Evolutionary conservation across 1,284 basidiomycete species (phyloP), one percentile per base, ranked within the genome.

Genomic region (Ceratobasidium sp.): DNA sequence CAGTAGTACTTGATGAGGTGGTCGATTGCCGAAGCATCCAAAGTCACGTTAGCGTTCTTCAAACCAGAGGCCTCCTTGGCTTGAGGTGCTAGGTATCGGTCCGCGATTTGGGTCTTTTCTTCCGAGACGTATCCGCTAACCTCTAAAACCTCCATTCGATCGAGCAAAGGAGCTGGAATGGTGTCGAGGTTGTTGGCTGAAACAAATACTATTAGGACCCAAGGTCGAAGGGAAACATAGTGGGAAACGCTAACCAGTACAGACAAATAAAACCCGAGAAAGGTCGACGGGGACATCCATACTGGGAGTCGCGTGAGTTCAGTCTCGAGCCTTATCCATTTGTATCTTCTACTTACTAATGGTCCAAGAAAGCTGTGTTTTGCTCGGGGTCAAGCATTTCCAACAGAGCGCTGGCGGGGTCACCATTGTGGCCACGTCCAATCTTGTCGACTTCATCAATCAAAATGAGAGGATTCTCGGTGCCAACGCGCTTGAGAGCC

Each of bases 361-460:
- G 96, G 80, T 98, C 97, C 77, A 98, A 84, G 87, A 98, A 99
- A 30, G 91, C 92, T 28, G 90, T 91, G 81, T 99, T 99, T 84
- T 99, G 97, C 81, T 99, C 97, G 0, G 97, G 97, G 81, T 99
- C 97, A 63, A 99, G 85, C 95, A 98, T 98, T 83, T 99, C 97
- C 54, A 99, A 84, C 66, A 99, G 82, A 0, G 97, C 97, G 76
- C 94, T 96, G 0, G 94, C 89, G 3, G 98, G 98, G 81, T 99
- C 98, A 1, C 97, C 97, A 78, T 98, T 98, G 80, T 94, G 91
- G 0, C 96, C 94, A 28, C 94, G 87, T n/a, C 95, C 95, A 75
- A 99, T 95, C 87, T 99, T 99, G 85, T 99, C 97, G 28, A 99
- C 94, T 82, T 99, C 97, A 79, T 99, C 97, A 76, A 99, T 98